Evolutionary conservation across 169 alveolate species (phyloP).

Genomic region (Perkinsus chesapeaki): DNA sequence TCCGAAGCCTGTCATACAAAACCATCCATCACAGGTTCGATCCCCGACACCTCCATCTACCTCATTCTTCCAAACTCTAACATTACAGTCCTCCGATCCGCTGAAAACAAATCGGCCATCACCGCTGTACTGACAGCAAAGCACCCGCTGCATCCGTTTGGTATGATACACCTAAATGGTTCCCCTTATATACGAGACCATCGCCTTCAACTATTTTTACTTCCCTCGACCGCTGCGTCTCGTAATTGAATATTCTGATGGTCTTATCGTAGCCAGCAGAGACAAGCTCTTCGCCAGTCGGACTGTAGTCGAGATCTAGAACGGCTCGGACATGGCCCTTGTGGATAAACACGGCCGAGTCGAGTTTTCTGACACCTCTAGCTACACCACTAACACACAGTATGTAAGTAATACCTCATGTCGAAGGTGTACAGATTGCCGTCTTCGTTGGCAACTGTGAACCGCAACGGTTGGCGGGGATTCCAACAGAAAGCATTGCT

Average conservation of each 20-base stretch:
- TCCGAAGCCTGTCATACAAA: constrained; percentile 33
- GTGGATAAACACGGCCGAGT: not conserved
- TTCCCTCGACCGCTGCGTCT: not conserved
- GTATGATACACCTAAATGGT: constrained; percentile 91
- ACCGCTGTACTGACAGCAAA: constrained; percentile 77
- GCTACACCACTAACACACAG: not conserved
- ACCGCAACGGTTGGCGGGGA: constrained; percentile 92
- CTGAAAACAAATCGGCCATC: constrained; percentile 88
- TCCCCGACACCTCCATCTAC: constrained; percentile 57
- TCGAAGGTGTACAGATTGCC: constrained; percentile 94
- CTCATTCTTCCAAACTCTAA: constrained; percentile 93
- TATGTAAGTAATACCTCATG: constrained; percentile 65
- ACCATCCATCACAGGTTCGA: not conserved
- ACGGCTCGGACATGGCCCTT: constrained; percentile 10
- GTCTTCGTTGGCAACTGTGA: constrained; percentile 96
- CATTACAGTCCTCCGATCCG: constrained; percentile 93
- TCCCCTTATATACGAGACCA: constrained; percentile 61
- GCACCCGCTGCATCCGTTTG: constrained; percentile 90
- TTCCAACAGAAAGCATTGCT: constrained; percentile 92
- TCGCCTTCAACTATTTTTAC: not conserved
- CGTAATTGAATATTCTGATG: constrained; percentile 78
- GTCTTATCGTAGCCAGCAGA: constrained; percentile 95
- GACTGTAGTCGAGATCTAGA: constrained; percentile 86
- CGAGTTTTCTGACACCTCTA: not conserved
- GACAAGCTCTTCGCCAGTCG: constrained; percentile 95